A percentile compares a stretch with the other conserved stretches of the same genome.
Conservation (phyloP, 371 early-diverging fungal species). For the Actinomortierella ambigua region DNA sequence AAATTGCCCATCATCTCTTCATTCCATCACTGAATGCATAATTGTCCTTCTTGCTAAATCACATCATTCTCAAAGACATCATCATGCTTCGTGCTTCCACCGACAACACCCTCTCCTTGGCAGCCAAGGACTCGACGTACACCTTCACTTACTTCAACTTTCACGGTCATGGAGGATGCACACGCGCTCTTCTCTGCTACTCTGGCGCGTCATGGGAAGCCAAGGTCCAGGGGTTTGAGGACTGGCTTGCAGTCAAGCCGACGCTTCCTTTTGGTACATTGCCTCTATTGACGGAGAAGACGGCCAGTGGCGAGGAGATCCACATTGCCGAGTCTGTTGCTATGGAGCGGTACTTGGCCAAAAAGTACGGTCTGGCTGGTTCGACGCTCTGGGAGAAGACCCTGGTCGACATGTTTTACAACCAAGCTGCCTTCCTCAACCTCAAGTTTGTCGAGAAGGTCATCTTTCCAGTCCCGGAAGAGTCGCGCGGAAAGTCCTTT, state of each 20-base stretch:
- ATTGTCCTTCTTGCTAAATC: no score
- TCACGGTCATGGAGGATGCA: slow-evolving; percentile 14
- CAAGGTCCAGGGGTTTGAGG: slow-evolving; percentile 1
- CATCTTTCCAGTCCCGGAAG: background rate
- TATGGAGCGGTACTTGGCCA: slow-evolving; percentile 14
- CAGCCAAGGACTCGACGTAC: slow-evolving; percentile 7
- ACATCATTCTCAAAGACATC: no score
- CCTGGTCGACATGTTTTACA: slow-evolving; percentile 24
- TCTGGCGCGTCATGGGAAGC: slow-evolving; percentile 9
- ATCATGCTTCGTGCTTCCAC: no score
- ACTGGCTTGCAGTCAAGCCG: slow-evolving; percentile 12
- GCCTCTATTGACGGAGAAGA: slow-evolving; percentile 11
- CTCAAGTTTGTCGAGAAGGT: slow-evolving; percentile 8
- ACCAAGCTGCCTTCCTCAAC: slow-evolving; percentile 10
- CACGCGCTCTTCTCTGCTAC: slow-evolving; percentile 10
- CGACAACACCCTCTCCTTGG: no score
- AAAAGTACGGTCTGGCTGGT: slow-evolving; percentile 9
- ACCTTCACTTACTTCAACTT: slow-evolving; percentile 11
- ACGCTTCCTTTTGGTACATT: slow-evolving; percentile 12
- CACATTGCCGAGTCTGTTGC: slow-evolving; percentile 18
- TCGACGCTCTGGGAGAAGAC: slow-evolving; percentile 10
- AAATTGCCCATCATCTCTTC: no score
- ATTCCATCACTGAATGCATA: no score
- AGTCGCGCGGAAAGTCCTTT: background rate
- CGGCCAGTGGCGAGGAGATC: background rate